A percentile compares a stretch with the other conserved stretches of the same genome.
Conservation (phyloP, 495 filamentous ascomycete genomes). For the Astrothelium subdiscretum region DNA sequence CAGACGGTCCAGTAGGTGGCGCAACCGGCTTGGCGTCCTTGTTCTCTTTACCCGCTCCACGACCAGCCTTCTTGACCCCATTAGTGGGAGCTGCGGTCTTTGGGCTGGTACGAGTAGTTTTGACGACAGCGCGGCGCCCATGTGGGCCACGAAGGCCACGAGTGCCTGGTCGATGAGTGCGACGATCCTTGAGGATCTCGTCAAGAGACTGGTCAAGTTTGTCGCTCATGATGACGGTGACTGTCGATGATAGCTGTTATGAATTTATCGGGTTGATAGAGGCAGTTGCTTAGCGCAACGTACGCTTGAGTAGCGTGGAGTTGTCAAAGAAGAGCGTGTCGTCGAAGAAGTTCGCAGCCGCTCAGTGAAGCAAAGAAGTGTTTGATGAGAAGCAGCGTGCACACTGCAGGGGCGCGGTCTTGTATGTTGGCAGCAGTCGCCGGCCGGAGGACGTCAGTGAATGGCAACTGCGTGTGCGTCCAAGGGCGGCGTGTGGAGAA, state of each 20-base stretch:
- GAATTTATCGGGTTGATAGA: background rate
- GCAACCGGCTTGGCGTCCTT: slow-evolving; percentile 25
- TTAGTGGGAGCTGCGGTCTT: slow-evolving; percentile 58
- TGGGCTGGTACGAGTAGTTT: slow-evolving; percentile 34
- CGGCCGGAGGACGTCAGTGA: too few species aligned
- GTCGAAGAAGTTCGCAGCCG: background rate
- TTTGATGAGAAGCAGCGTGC: too few species aligned
- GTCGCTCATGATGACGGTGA: slow-evolving; percentile 52
- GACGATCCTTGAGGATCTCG: slow-evolving; percentile 76
- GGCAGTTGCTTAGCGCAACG: background rate
- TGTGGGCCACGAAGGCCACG: slow-evolving; percentile 32
- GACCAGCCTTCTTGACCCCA: slow-evolving; percentile 73
- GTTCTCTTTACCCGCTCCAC: slow-evolving; percentile 51
- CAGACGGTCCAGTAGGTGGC: slow-evolving; percentile 46
- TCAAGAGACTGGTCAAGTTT: slow-evolving; percentile 95
- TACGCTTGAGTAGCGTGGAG: too few species aligned
- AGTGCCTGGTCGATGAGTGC: slow-evolving; percentile 51
- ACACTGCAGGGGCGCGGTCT: too few species aligned
- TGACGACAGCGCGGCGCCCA: slow-evolving; percentile 37
- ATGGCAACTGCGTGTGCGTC: too few species aligned
- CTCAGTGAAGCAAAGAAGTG: too few species aligned
- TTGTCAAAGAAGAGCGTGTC: background rate
- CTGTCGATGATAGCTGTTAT: background rate
- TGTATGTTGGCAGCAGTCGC: too few species aligned
- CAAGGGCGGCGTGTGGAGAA: too few species aligned